phyloP scores from a whole-genome alignment of 371 early-diverging fungal species.

The Apophysomyces sp. region DNA sequence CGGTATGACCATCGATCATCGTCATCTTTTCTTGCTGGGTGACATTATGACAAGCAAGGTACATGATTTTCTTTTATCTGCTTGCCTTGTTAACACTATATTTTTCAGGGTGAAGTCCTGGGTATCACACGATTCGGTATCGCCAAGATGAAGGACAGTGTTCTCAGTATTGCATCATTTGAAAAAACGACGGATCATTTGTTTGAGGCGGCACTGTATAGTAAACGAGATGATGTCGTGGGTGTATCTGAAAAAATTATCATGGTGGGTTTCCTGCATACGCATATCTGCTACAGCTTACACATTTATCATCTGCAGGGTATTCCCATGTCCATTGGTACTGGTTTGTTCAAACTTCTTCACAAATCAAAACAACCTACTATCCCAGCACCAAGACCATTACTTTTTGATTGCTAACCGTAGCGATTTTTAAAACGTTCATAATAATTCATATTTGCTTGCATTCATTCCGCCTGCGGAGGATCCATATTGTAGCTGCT shows the following conservation, averaged over 20 bases:
- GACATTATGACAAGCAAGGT: constrained; percentile 98
- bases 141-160: constrained; percentile 98
- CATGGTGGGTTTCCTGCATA: constrained; percentile 54
- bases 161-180: constrained; percentile 99
- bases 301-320: constrained; percentile 45
- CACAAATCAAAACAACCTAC: constrained; percentile 59
- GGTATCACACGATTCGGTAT: constrained; percentile 99
- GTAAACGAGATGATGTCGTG: constrained; percentile 89
- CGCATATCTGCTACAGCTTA: background rate
- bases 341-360: constrained; percentile 92
- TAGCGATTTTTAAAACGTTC: background rate
- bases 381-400: constrained; percentile 55
- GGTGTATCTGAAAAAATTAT: constrained; percentile 99
- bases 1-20: constrained; percentile 97
- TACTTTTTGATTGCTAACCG: constrained; percentile 58
- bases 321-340: constrained; percentile 97
- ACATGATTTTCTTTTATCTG: constrained; percentile 11
- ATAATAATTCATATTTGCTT: background rate
- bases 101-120: constrained; percentile 87
- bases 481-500: too few relatives aligned
- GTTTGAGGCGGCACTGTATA: constrained; percentile 96
- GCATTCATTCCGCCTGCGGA: background rate
- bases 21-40: constrained; percentile 97
- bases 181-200: constrained; percentile 99
- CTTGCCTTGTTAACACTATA: background rate